Conservation (phyloP, 2,329 filamentous ascomycete genomes). For the Neofusicoccum cordaticola region DNA sequence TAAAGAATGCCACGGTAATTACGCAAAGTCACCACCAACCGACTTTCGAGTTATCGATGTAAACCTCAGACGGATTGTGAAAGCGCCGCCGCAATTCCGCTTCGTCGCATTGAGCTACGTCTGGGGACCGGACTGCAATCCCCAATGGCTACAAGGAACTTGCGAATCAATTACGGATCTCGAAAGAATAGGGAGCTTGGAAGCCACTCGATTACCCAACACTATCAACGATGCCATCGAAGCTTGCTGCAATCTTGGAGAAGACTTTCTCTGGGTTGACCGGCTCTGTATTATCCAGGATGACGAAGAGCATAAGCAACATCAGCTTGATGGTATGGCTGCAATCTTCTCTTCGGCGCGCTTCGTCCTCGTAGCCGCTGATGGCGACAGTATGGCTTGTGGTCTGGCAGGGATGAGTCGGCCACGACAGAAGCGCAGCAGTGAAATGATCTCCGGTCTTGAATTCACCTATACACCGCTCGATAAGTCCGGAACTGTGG, state of each 20-base stretch:
- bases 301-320: constrained; percentile 7
- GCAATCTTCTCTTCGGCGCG: background rate
- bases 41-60: background rate
- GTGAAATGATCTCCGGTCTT: no score
- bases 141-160: no score
- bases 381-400: background rate
- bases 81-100: background rate
- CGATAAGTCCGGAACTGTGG: no score
- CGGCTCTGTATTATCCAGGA: constrained; percentile 19
- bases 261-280: constrained; percentile 21
- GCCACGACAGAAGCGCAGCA: no score
- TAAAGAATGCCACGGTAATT: background rate
- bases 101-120: constrained; percentile 20
- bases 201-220: constrained; percentile 3
- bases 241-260: background rate
- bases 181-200: background rate
- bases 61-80: background rate
- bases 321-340: constrained; percentile 13
- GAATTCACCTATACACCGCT: no score
- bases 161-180: background rate
- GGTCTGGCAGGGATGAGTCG: no score
- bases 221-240: constrained; percentile 17
- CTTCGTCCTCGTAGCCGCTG: background rate
- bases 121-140: constrained; percentile 14
- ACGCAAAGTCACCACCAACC: background rate